phyloP scores from a whole-genome alignment of 2,329 filamentous ascomycete genomes.

The Alternaria consortialis region DNA sequence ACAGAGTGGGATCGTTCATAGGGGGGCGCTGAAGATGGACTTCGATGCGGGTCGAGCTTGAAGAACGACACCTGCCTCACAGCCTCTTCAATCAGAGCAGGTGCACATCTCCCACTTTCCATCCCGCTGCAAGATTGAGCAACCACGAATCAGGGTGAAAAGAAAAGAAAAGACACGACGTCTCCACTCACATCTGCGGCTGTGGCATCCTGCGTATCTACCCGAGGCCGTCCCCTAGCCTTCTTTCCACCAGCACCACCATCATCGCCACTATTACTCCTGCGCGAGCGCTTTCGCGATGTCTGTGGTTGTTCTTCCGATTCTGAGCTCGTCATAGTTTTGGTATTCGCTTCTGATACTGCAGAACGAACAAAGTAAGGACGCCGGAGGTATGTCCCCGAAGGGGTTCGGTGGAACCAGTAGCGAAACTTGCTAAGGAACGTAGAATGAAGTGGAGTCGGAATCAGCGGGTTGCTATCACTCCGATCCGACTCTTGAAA shows the following conservation, averaged over 20 bases:
- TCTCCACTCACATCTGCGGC: slow-evolving; percentile 74
- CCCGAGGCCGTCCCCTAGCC: slow-evolving; percentile 74
- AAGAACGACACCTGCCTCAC: background rate
- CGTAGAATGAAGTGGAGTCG: background rate
- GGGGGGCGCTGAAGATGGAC: background rate
- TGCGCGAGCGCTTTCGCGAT: slow-evolving; percentile 45
- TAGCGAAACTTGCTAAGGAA: background rate
- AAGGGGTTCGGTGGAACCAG: slow-evolving; percentile 6
- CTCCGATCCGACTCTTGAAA: slow-evolving; percentile 4
- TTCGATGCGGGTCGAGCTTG: background rate
- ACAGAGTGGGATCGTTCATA: background rate
- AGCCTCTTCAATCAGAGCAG: background rate
- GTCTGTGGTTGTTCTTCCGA: slow-evolving; percentile 41
- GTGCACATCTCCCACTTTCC: background rate
- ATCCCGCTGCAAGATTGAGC: background rate
- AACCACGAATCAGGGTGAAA: background rate
- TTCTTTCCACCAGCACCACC: slow-evolving; percentile 55
- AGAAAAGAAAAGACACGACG: slow-evolving; percentile 2
- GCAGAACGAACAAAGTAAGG: background rate
- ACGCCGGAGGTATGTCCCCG: background rate
- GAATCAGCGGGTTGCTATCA: background rate
- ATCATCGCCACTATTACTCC: slow-evolving; percentile 37
- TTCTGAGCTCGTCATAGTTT: slow-evolving; percentile 42
- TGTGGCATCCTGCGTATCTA: slow-evolving; percentile 80
- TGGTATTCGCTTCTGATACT: slow-evolving; percentile 3